phyloP scores from a whole-genome alignment of 2,329 filamentous ascomycete species.

The Stemphylium beticola region DNA sequence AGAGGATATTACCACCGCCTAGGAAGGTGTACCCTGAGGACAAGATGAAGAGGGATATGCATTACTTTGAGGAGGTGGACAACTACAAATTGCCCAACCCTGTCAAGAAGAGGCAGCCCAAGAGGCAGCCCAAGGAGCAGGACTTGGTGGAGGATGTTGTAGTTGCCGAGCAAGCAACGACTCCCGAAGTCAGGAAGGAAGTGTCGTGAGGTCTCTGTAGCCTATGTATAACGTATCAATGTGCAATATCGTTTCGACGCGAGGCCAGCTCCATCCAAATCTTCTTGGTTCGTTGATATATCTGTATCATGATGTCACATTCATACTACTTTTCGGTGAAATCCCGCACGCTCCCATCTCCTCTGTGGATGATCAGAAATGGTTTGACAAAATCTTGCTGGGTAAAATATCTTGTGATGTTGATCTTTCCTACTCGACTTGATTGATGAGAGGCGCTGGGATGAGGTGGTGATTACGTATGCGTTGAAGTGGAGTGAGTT shows the following conservation, averaged over 20 bases:
- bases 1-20: slow-evolving; percentile 34
- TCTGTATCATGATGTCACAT: not conserved
- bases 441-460: too few species aligned
- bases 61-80: slow-evolving; percentile 35
- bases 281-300: too few species aligned
- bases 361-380: too few species aligned
- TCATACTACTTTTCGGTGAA: too few species aligned
- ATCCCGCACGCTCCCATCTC: too few species aligned
- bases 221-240: slow-evolving; percentile 14
- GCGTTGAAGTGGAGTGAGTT: too few species aligned
- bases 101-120: not conserved
- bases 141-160: not conserved
- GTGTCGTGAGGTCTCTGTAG: not conserved
- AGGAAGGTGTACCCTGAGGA: slow-evolving; percentile 43
- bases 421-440: too few species aligned
- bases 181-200: not conserved
- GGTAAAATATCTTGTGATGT: too few species aligned
- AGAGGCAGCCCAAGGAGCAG: not conserved
- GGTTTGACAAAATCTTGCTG: too few species aligned
- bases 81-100: slow-evolving; percentile 32
- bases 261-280: not conserved
- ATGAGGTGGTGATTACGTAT: too few species aligned
- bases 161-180: slow-evolving; percentile 1
- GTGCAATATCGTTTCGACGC: slow-evolving; percentile 1
- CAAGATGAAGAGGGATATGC: slow-evolving; percentile 35